Conservation (phyloP, 2,329 filamentous ascomycete genomes). For the Xylariales sp. region DNA sequence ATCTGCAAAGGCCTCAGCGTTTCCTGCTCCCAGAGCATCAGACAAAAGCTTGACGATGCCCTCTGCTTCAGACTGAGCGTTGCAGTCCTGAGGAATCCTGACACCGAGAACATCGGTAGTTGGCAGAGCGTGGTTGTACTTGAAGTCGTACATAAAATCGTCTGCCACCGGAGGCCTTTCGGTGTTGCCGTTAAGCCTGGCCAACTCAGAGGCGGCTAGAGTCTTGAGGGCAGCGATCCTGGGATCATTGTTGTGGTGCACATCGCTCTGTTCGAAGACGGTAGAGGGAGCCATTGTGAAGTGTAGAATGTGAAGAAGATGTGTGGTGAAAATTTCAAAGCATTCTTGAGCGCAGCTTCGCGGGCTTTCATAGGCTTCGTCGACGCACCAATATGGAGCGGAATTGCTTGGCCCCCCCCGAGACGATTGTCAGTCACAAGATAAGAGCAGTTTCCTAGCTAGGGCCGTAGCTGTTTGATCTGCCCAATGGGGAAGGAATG, state of each 20-base stretch:
- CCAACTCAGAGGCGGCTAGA: neutral
- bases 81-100: neutral
- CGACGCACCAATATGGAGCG: neutral
- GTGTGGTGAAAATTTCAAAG: neutral
- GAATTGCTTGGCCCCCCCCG: neutral
- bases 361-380: slow-evolving; percentile 3
- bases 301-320: neutral
- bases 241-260: too few relatives aligned
- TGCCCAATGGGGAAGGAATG: too few relatives aligned
- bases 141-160: slow-evolving; percentile 6
- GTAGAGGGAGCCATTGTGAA: slow-evolving; percentile 4
- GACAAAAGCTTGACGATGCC: slow-evolving; percentile 1
- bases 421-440: too few relatives aligned
- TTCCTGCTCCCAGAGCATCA: neutral
- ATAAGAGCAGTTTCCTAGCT: too few relatives aligned
- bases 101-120: neutral
- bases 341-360: neutral
- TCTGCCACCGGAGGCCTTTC: slow-evolving; percentile 2
- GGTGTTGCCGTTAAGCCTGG: neutral
- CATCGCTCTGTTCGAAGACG: slow-evolving; percentile 1
- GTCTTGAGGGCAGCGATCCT: neutral
- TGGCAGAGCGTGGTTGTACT: slow-evolving; percentile 3
- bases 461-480: too few relatives aligned
- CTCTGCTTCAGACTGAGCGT: neutral
- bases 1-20: slow-evolving; percentile 2